phyloP scores from a whole-genome alignment of 1,139 yeast genomes.

The Tardiomyces blankii region DNA sequence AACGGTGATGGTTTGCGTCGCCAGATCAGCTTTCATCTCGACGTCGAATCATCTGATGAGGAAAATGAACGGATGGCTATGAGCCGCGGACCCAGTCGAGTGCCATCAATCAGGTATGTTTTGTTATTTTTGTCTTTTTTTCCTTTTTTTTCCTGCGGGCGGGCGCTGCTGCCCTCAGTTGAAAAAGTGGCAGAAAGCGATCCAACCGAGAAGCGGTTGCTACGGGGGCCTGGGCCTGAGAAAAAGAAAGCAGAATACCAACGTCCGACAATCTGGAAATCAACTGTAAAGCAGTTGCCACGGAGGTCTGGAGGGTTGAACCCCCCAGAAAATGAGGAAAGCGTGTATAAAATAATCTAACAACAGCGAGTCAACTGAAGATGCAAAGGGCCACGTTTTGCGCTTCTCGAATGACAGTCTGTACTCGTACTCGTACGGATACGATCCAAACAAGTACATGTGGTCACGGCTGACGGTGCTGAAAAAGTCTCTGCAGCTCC shows the following conservation, averaged over 20 bases:
- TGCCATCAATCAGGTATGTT: not conserved
- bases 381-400: not conserved
- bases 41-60: slow-evolving; percentile 8
- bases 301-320: no score
- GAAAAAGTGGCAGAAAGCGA: no score
- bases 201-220: not conserved
- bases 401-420: slow-evolving; percentile 33
- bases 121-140: no score
- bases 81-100: not conserved
- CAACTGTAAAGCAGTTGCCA: no score
- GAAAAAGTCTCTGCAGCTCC: slow-evolving; percentile 62
- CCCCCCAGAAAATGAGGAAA: no score
- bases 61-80: slow-evolving; percentile 5
- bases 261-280: no score
- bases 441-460: slow-evolving; percentile 66
- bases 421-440: slow-evolving; percentile 78
- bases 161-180: no score
- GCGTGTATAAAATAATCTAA: no score
- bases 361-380: not conserved
- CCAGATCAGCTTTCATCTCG: slow-evolving; percentile 8
- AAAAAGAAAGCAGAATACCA: no score
- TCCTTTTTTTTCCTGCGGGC: no score
- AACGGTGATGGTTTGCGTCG: not conserved
- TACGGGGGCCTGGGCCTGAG: no score
- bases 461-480: slow-evolving; percentile 66